Evolutionary conservation across 1,139 yeast genomes (phyloP), one percentile per base, ranked within the genome.

Genomic region (Yamadazyma buinensis): DNA sequence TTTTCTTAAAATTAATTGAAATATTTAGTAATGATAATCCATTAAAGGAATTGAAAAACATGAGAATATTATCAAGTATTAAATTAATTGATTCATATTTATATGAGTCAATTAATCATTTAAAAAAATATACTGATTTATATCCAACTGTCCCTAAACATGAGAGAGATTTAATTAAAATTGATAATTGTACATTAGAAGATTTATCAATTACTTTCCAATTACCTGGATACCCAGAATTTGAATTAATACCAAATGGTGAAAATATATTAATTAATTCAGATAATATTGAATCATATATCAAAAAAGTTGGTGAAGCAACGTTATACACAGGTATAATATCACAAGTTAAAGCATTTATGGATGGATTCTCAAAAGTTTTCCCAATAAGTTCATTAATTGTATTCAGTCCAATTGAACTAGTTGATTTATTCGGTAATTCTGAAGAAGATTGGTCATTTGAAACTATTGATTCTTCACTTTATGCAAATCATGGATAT

Each of bases 401-500:
- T 11, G 74, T 88, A 2, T 84, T 92, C 46, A 72, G 86, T 1
- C 78, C 95, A 0, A 72, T 66, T 15, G 98, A 92, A 52, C 65
- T 88, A 30, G 77, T 75, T 2, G 74, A 73, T 28, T 55, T 92
- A 34, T 79, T 86, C 48, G 72, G 72, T 6, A 79, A 76, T 41
- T 77, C 78, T 2, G 80, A 80, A 34, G 97, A 88, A 51, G 97
- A 92, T 51, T 92, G 98, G 97, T 76, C 92, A 0, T 54, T 52
- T 31, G 75, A 71, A 30, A 76, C 94, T 0, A 61, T 92, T 30
- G 51, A 65, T 8, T 67, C 76, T 2, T 69, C 81, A 0, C 65
- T 92, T 17, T 77, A 77, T 46, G 96, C 97, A 0, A 95, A 90
- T 49, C 98, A 92, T 57, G 98, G 98, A 2, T 92, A 84, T 49